Evolutionary conservation across 1,284 basidiomycete species (phyloP).

Genomic region (Grifola frondosa): DNA sequence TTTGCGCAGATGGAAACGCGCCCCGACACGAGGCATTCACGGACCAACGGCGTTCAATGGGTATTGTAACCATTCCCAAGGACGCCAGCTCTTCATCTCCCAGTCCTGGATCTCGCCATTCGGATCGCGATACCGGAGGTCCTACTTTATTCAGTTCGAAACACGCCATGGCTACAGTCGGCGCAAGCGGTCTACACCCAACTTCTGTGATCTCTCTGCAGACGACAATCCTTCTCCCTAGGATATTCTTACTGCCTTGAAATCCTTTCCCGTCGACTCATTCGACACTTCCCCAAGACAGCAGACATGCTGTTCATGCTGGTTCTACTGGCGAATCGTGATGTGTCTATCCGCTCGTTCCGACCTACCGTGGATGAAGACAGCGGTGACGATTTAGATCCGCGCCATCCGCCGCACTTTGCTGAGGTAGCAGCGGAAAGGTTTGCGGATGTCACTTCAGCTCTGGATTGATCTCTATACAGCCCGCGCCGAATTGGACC

Average conservation of each 20-base stretch:
- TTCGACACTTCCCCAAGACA: not conserved
- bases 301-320: constrained; percentile 13
- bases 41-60: not conserved
- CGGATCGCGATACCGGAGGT: not conserved
- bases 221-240: constrained; percentile 22
- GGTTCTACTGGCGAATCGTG: constrained; percentile 24
- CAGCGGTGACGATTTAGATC: constrained; percentile 18
- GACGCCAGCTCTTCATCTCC: no score
- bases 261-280: not conserved
- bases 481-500: not conserved
- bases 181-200: constrained; percentile 15
- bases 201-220: constrained; percentile 29
- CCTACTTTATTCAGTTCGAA: not conserved
- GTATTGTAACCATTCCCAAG: no score
- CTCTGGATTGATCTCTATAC: constrained; percentile 7
- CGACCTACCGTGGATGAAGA: not conserved
- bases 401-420: constrained; percentile 30
- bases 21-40: no score
- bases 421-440: constrained; percentile 31
- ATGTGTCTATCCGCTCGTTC: constrained; percentile 5
- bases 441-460: constrained; percentile 21
- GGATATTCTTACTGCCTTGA: constrained; percentile 21
- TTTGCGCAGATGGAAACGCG: no score
- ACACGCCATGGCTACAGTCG: not conserved
- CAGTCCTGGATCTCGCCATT: no score